Evolutionary conservation across 192 early-diverging fungal genomes (phyloP), one percentile per base, ranked within the genome.

Genomic region (Chytriomyces sp.): DNA sequence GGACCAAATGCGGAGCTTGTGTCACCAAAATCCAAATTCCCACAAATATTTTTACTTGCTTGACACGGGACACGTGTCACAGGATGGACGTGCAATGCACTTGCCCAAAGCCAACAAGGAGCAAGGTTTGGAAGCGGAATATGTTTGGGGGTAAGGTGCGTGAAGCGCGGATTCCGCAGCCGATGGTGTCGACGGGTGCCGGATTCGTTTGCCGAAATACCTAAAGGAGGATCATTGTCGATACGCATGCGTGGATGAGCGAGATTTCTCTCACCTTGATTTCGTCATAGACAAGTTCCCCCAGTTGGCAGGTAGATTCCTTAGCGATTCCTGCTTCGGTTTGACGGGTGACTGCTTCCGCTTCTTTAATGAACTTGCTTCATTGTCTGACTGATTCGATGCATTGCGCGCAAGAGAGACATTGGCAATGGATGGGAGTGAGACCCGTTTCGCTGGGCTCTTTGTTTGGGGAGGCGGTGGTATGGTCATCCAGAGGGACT

Each of bases 71-170:
- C 97, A 98, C 45, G 83, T 82, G 16, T 76, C 79, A 82, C 97
- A 98, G 20, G 79, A 83, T 3, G 97, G 97, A 6, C 84, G 86
- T 77, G 74, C 97, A 98, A 43, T 90, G 72, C 3, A 85, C 89
- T 80, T 98, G 97, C 13, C 97, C 97, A 81, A 94, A 94, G 3
- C 97, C 97, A 45, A 98, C 97, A 8, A 98, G 77, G 20, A 96
- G 77, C 0, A 98, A 82, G 8, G 93, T 92, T 10, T 65, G 74
- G 45, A 45, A 63, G 6, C 59, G 57, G 72, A 64, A 74, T 5
- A 68, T 48, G 43, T 88, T 82, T 61, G 82, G 82, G n/a, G 81
- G 77, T 73, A 76, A 81, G 16, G 84, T 79, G 75, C 62, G 8
- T 24, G 90, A 86, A 11, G 89, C 90, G 46, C 96, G 80, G 35